A percentile compares a stretch with the other conserved stretches of the same genome.
These are phyloP conservation scores for Alternaria sp. DNA, from an alignment of 2,329 filamentous ascomycete genomes.

Conservation along the genomic window DNA sequence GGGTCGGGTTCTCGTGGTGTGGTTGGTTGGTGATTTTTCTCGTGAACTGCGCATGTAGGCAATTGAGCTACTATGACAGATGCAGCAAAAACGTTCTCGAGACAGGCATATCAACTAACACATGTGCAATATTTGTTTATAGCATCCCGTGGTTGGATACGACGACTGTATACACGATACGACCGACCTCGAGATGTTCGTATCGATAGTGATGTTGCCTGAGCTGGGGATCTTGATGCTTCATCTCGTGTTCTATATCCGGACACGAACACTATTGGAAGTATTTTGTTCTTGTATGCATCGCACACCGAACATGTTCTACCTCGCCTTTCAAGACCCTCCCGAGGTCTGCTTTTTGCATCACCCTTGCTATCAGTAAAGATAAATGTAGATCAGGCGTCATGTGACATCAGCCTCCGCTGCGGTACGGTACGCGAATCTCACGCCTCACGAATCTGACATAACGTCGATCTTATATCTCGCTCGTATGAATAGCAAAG, in stretches of 20 bases:
- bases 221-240: neutral
- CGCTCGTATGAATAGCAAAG: neutral
- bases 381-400: neutral
- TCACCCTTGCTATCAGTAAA: neutral
- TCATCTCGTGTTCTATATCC: neutral
- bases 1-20: neutral
- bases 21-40: neutral
- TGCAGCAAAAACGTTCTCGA: too few relatives aligned
- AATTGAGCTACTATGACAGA: neutral
- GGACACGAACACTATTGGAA: neutral
- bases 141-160: neutral
- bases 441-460: neutral
- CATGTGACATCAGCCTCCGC: neutral
- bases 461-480: neutral
- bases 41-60: neutral
- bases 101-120: neutral
- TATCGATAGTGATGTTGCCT: neutral
- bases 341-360: neutral
- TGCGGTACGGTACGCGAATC: neutral
- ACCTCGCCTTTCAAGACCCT: neutral
- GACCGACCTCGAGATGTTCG: neutral
- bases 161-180: neutral
- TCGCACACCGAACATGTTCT: neutral
- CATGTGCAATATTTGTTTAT: neutral
- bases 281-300: neutral